A percentile compares a stretch with the other conserved stretches of the same genome.
Conservation (phyloP, 345 rosid genomes). For the Corymbia maculata region DNA sequence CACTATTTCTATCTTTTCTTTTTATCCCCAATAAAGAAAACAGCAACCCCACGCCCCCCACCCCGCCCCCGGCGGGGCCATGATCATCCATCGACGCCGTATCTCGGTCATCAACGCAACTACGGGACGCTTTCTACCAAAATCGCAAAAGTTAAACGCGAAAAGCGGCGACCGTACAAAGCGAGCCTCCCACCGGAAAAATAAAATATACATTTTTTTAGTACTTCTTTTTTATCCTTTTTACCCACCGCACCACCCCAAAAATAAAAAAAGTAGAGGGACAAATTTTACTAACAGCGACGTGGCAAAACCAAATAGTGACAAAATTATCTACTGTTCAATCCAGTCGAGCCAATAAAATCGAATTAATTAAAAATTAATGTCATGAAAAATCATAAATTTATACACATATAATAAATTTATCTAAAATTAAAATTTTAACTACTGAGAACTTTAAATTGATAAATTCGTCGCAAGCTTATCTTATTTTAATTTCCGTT, state of each 20-base stretch:
- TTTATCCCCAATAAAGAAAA: background rate
- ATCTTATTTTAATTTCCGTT: accelerated
- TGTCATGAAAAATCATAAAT: too few relatives aligned
- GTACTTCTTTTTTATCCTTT: background rate
- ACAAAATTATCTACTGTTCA: background rate
- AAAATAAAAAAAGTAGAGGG: background rate
- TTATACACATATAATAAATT: too few relatives aligned
- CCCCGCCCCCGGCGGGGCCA: too few relatives aligned
- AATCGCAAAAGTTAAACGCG: background rate
- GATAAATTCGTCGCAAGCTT: accelerated
- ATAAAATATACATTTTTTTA: background rate
- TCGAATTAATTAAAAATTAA: accelerated
- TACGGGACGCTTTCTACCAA: background rate
- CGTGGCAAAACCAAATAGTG: background rate
- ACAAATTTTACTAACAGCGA: background rate
- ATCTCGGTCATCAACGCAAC: background rate
- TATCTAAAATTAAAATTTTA: too few relatives aligned
- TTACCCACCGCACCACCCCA: background rate
- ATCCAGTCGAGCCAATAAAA: background rate
- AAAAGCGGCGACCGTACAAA: background rate
- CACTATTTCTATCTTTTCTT: background rate
- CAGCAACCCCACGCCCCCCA: too few relatives aligned
- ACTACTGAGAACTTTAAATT: accelerated
- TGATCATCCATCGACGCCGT: background rate
- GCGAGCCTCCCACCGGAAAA: background rate